Conservation (phyloP, 768 basidiomycete species). For the Roridomyces roridus region DNA sequence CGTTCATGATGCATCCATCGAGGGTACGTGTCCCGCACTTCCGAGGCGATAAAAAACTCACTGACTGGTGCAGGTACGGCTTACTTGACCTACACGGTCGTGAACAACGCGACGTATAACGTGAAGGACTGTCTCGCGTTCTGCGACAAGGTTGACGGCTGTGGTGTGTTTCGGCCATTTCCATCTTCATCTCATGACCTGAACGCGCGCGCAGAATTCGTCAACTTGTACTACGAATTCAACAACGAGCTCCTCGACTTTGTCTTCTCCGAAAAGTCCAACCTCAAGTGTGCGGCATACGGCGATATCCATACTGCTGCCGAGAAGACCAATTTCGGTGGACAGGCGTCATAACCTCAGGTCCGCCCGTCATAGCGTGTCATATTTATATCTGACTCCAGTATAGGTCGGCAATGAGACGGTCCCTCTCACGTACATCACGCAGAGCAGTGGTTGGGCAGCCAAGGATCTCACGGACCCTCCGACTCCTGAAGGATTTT, state of each 20-base stretch:
- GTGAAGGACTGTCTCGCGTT: constrained; percentile 48
- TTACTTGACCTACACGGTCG: constrained; percentile 53
- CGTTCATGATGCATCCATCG: constrained; percentile 43
- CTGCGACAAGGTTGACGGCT: constrained; percentile 42
- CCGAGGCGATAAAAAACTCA: no score
- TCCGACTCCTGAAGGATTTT: constrained; percentile 47
- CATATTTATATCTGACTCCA: background rate
- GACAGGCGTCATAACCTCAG: constrained; percentile 44
- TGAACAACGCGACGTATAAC: constrained; percentile 52
- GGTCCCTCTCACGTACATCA: constrained; percentile 43
- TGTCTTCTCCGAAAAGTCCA: constrained; percentile 44
- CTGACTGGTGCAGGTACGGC: no score
- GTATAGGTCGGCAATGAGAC: constrained; percentile 29
- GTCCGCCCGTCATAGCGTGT: background rate
- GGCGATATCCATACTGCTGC: constrained; percentile 47
- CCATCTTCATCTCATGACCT: background rate
- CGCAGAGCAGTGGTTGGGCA: constrained; percentile 51
- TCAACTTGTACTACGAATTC: constrained; percentile 55
- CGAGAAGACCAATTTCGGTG: constrained; percentile 53
- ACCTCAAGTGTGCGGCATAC: constrained; percentile 55
- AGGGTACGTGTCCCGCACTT: no score
- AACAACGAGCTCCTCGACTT: constrained; percentile 50
- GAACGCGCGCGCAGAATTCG: constrained; percentile 45
- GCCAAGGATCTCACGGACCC: constrained; percentile 45
- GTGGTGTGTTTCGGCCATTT: constrained; percentile 42